Conservation (phyloP, 225 moss, liverwort and hornwort species). For the Asterella californica region DNA sequence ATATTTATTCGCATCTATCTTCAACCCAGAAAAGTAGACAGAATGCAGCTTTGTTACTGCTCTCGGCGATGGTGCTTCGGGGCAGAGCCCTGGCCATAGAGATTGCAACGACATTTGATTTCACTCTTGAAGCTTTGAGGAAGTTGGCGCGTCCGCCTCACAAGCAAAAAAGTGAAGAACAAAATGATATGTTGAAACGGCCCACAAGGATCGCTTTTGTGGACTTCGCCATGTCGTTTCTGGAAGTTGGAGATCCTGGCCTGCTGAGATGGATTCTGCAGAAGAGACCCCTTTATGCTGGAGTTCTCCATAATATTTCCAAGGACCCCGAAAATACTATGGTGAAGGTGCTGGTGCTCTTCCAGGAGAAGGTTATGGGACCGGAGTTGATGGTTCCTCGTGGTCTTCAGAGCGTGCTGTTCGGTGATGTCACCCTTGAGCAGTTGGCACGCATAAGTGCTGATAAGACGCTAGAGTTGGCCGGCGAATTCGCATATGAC, state of each 20-base stretch:
- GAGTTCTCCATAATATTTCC: constrained; percentile 79
- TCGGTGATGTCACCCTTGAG: constrained; percentile 92
- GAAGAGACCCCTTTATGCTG: constrained; percentile 89
- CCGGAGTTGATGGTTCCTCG: constrained; percentile 76
- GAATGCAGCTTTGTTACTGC: constrained; percentile 64
- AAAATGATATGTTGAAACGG: constrained; percentile 32
- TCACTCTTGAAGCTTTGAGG: constrained; percentile 78
- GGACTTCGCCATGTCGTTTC: constrained; percentile 86
- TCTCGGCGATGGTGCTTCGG: constrained; percentile 77
- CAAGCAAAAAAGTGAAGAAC: constrained; percentile 17
- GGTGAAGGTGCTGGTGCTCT: constrained; percentile 61
- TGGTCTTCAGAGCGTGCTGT: constrained; percentile 85
- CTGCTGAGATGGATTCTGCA: constrained; percentile 93
- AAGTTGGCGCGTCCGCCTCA: constrained; percentile 65
- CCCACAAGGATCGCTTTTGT: constrained; percentile 58
- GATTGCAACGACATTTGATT: constrained; percentile 86
- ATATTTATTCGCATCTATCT: constrained; percentile 85
- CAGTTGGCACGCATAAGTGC: constrained; percentile 86
- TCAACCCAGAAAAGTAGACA: constrained; percentile 79
- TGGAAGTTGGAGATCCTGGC: constrained; percentile 82
- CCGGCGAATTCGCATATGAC: constrained; percentile 68
- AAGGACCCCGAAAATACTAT: constrained; percentile 73
- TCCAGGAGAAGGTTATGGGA: constrained; percentile 87
- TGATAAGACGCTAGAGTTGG: constrained; percentile 56
- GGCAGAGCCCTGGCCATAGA: constrained; percentile 79